Evolutionary conservation across 1,139 yeast genomes (phyloP).

Genomic region (Diutina catenulata): DNA sequence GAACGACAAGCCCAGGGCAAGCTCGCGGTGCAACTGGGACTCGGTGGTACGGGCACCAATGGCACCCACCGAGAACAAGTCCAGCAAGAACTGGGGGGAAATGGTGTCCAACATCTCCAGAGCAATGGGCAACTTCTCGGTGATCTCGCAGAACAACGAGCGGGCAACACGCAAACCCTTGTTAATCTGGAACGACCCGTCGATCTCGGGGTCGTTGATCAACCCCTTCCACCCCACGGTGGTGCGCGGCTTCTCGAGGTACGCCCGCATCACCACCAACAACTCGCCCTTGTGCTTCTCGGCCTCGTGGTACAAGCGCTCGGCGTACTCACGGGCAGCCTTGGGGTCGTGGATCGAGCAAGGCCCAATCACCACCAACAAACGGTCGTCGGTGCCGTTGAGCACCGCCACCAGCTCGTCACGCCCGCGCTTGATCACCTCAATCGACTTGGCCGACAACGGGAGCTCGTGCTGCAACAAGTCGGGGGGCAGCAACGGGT

Average conservation of each 20-base stretch:
- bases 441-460: conserved; percentile 44
- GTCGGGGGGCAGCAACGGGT: conserved; percentile 92
- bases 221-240: conserved; percentile 99
- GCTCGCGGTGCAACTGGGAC: conserved; percentile 91
- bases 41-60: conserved; percentile 98
- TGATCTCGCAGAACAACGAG: conserved; percentile 73
- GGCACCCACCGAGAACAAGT: conserved; percentile 87
- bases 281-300: conserved; percentile 64
- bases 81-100: conserved; percentile 87
- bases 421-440: conserved; percentile 64
- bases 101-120: conserved; percentile 97
- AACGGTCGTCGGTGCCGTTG: conserved; percentile 68
- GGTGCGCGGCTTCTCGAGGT: conserved; percentile 95
- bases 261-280: conserved; percentile 90
- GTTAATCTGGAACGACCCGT: conserved; percentile 87
- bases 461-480: conserved; percentile 85
- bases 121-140: conserved; percentile 74
- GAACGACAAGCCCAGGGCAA: conserved; percentile 91
- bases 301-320: conserved; percentile 45
- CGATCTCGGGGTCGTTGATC: conserved; percentile 94
- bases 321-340: conserved; percentile 85
- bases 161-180: conserved; percentile 87
- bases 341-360: conserved; percentile 93
- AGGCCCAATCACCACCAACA: conserved; percentile 83
- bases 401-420: conserved; percentile 60